These are phyloP conservation scores for Alternaria solani DNA, from an alignment of 2,329 filamentous ascomycete species.

Conservation along the genomic window DNA sequence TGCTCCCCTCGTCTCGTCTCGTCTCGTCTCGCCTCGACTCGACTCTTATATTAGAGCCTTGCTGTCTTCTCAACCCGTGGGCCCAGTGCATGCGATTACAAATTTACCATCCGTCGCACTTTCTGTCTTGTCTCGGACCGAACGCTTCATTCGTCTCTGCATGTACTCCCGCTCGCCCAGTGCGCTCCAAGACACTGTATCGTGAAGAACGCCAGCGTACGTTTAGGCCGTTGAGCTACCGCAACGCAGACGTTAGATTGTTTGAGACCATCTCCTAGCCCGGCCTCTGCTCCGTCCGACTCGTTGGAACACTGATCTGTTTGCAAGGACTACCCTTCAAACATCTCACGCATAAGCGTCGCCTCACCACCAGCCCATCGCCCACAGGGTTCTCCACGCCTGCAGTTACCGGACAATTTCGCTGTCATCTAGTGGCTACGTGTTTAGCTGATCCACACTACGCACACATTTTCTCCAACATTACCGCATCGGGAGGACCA, in stretches of 20 bases:
- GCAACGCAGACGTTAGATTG: constrained; percentile 44
- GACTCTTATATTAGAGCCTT: constrained; percentile 28
- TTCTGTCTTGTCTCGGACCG: constrained; percentile 45
- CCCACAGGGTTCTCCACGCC: constrained; percentile 46
- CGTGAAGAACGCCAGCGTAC: constrained; percentile 41
- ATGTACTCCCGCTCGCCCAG: constrained; percentile 42
- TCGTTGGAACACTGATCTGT: constrained; percentile 40
- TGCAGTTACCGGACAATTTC: constrained; percentile 40
- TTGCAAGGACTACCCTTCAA: constrained; percentile 50
- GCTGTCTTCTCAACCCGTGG: constrained; percentile 26
- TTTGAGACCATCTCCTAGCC: constrained; percentile 47
- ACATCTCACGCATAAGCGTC: constrained; percentile 39
- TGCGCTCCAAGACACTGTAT: constrained; percentile 34
- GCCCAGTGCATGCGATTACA: constrained; percentile 38
- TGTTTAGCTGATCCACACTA: constrained; percentile 40
- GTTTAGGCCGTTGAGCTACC: constrained; percentile 44
- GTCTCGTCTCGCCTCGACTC: constrained; percentile 17
- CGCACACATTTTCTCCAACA: constrained; percentile 43
- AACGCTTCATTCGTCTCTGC: constrained; percentile 46
- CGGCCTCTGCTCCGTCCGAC: constrained; percentile 31
- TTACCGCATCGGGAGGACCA: constrained; percentile 48
- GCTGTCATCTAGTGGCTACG: constrained; percentile 43
- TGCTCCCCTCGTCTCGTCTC: constrained; percentile 18
- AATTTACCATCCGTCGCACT: constrained; percentile 47
- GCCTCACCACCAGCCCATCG: constrained; percentile 38